Evolutionary conservation across 768 basidiomycete genomes (phyloP).

Genomic region (Hericium alpestre): DNA sequence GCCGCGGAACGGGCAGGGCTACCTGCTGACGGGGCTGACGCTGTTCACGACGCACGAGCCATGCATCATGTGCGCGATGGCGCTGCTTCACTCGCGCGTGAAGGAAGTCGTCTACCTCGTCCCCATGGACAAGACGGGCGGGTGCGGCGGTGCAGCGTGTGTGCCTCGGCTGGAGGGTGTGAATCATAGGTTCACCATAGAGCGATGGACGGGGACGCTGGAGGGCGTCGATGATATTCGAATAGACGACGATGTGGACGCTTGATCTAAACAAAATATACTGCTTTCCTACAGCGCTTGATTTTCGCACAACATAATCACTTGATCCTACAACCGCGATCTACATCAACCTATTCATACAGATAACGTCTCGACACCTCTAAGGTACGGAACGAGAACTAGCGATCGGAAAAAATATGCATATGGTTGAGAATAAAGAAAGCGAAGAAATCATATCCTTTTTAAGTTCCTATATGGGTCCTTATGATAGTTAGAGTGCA

Average conservation of each 20-base stretch:
- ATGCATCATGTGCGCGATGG: constrained; percentile 98
- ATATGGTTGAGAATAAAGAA: too few species aligned
- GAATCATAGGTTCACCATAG: constrained; percentile 80
- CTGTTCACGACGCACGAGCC: constrained; percentile 94
- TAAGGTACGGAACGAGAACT: too few species aligned
- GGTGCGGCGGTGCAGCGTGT: constrained; percentile 69
- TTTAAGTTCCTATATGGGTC: too few species aligned
- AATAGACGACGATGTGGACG: constrained; percentile 20
- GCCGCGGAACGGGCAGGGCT: constrained; percentile 56
- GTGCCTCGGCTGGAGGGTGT: constrained; percentile 75
- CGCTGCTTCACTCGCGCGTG: constrained; percentile 88
- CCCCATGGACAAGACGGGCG: constrained; percentile 72
- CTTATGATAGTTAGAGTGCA: too few species aligned
- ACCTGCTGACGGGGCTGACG: constrained; percentile 75
- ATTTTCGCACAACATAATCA: too few species aligned
- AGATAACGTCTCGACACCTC: too few species aligned
- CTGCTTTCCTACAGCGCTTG: too few species aligned
- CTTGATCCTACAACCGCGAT: too few species aligned
- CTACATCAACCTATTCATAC: too few species aligned
- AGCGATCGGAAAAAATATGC: too few species aligned
- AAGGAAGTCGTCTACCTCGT: constrained; percentile 71
- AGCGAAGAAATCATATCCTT: too few species aligned
- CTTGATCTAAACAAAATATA: constrained; percentile 11
- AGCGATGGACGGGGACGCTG: constrained; percentile 42
- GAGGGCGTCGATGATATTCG: constrained; percentile 9